Evolutionary conservation across 2,329 filamentous ascomycete species (phyloP).

Genomic region (Paecilomyces sp.): DNA sequence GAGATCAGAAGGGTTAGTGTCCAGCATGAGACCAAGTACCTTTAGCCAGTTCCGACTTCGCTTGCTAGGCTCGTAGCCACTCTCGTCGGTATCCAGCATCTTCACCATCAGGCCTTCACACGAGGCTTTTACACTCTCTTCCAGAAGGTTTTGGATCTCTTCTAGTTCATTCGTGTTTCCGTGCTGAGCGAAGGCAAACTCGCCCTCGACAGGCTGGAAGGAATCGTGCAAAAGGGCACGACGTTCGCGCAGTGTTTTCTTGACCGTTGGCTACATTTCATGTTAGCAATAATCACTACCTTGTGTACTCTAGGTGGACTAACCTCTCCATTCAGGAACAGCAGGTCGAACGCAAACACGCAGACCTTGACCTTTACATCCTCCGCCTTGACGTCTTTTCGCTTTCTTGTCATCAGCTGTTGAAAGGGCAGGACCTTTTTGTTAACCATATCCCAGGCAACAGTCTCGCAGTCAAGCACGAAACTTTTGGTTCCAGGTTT

Average conservation of each 20-base stretch:
- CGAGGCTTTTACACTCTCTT: constrained; percentile 90
- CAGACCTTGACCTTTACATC: constrained; percentile 96
- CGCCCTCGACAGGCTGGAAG: constrained; percentile 74
- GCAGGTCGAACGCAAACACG: constrained; percentile 90
- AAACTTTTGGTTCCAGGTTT: constrained; percentile 87
- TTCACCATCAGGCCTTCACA: constrained; percentile 99
- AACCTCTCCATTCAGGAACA: constrained; percentile 85
- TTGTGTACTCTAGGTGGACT: constrained; percentile 6
- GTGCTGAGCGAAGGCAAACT: constrained; percentile 82
- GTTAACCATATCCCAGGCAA: constrained; percentile 89
- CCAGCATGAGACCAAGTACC: constrained; percentile 37
- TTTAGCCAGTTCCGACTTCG: constrained; percentile 98
- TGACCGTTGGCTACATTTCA: constrained; percentile 61
- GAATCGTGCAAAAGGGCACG: constrained; percentile 66
- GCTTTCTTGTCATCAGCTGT: constrained; percentile 95
- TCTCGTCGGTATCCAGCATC: constrained; percentile 91
- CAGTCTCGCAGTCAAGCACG: constrained; percentile 96
- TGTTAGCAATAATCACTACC: not conserved
- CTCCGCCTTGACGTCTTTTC: constrained; percentile 91
- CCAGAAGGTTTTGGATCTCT: constrained; percentile 84
- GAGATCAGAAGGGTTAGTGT: not conserved
- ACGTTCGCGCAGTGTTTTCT: constrained; percentile 77
- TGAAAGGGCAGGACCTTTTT: constrained; percentile 98
- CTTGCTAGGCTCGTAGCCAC: constrained; percentile 92
- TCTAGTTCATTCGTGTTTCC: constrained; percentile 86